phyloP scores from a whole-genome alignment of 768 basidiomycete genomes.

The Trametes cubensis region DNA sequence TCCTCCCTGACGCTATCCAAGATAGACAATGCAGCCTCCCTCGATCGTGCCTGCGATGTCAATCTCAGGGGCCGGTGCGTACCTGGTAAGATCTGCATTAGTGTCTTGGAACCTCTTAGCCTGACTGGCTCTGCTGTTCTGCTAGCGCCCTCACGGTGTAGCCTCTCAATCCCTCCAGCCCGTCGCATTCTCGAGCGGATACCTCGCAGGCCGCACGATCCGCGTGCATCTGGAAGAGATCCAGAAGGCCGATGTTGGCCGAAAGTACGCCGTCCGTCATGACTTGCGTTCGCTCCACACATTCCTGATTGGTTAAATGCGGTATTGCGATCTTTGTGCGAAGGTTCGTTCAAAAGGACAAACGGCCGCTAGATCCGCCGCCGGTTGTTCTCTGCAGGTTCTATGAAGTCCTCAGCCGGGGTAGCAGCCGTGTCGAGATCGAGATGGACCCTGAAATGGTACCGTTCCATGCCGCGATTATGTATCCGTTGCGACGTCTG shows the following conservation, averaged over 20 bases:
- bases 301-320: too few species aligned
- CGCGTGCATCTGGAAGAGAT: slow-evolving; percentile 58
- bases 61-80: too few species aligned
- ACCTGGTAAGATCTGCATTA: too few species aligned
- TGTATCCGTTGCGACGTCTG: too few species aligned
- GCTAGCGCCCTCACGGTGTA: not conserved
- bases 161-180: slow-evolving; percentile 40
- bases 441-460: not conserved
- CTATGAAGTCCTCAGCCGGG: not conserved
- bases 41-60: too few species aligned
- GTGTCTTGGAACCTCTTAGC: too few species aligned
- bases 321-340: too few species aligned
- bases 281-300: too few species aligned
- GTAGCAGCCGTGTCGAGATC: not conserved
- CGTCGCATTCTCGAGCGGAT: slow-evolving; percentile 59
- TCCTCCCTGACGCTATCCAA: too few species aligned
- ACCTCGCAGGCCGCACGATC: slow-evolving; percentile 59
- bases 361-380: slow-evolving; percentile 23
- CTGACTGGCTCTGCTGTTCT: too few species aligned
- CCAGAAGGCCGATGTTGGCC: slow-evolving; percentile 64
- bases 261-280: slow-evolving; percentile 65
- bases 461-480: too few species aligned
- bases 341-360: slow-evolving; percentile 22
- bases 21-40: too few species aligned
- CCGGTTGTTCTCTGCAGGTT: slow-evolving; percentile 15